These are phyloP conservation scores for Fagus crenata DNA, from an alignment of 306 rosid species.

Conservation along the genomic window DNA sequence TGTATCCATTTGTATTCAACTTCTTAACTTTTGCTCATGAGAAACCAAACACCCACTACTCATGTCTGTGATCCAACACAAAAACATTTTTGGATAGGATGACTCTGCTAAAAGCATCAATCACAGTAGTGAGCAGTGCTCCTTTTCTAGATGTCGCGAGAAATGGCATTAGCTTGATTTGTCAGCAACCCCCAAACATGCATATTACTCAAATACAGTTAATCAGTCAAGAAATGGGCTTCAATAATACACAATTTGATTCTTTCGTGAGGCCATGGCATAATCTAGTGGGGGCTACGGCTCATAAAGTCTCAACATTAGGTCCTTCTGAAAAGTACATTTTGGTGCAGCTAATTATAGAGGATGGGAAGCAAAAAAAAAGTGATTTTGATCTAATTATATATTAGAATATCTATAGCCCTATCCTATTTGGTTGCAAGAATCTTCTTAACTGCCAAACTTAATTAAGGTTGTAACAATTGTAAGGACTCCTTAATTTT, in stretches of 20 bases:
- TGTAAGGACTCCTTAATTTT: background rate
- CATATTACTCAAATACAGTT: conserved; percentile 45
- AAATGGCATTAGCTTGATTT: conserved; percentile 46
- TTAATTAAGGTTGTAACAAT: background rate
- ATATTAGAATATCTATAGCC: conserved; percentile 7
- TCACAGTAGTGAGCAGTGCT: conserved; percentile 39
- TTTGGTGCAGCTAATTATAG: conserved; percentile 35
- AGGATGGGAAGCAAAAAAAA: conserved; percentile 31
- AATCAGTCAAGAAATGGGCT: conserved; percentile 22
- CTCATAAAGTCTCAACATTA: conserved; percentile 28
- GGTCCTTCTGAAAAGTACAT: conserved; percentile 51
- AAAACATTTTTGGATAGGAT: conserved; percentile 37
- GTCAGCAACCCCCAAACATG: conserved; percentile 49
- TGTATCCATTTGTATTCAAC: conserved; percentile 81
- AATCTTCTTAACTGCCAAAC: conserved; percentile 22
- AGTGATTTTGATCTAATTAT: conserved; percentile 32
- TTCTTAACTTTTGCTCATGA: conserved; percentile 65
- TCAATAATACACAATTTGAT: conserved; percentile 51
- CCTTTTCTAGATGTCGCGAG: conserved; percentile 42
- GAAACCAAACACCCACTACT: conserved; percentile 69
- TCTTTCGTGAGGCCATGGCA: conserved; percentile 42
- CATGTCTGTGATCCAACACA: conserved; percentile 47
- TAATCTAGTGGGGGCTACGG: conserved; percentile 50
- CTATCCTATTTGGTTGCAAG: conserved; percentile 27
- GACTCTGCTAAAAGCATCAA: conserved; percentile 42